phyloP scores from a whole-genome alignment of 192 early-diverging fungal genomes.

The Backusella tuberculispora region DNA sequence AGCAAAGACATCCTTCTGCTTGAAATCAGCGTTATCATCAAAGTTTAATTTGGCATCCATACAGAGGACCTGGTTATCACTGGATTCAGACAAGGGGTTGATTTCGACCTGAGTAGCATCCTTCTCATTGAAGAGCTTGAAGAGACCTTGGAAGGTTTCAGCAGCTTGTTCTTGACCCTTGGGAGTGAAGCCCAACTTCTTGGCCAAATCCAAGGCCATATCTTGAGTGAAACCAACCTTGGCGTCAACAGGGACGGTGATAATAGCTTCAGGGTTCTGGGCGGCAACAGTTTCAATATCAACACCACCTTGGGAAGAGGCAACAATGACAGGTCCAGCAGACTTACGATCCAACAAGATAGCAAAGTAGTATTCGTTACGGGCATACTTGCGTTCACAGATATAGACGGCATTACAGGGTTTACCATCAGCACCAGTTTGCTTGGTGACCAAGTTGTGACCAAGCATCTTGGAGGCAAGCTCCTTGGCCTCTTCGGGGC shows the following conservation, averaged over 20 bases:
- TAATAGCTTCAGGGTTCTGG: slow-evolving; percentile 95
- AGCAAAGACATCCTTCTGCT: slow-evolving; percentile 87
- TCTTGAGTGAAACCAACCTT: slow-evolving; percentile 77
- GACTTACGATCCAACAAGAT: slow-evolving; percentile 96
- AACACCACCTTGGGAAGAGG: slow-evolving; percentile 97
- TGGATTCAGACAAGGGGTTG: slow-evolving; percentile 95
- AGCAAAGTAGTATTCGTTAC: slow-evolving; percentile 99
- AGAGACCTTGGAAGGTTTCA: slow-evolving; percentile 89
- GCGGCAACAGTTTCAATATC: slow-evolving; percentile 97
- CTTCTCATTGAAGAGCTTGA: slow-evolving; percentile 97
- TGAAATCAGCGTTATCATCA: slow-evolving; percentile 99
- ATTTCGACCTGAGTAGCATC: slow-evolving; percentile 99
- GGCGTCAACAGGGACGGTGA: slow-evolving; percentile 91
- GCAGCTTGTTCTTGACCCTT: slow-evolving; percentile 84
- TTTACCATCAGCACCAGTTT: slow-evolving; percentile 94
- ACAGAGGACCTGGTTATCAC: slow-evolving; percentile 73
- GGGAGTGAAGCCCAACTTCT: slow-evolving; percentile 88
- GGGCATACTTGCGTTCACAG: slow-evolving; percentile 95
- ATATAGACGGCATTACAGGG: slow-evolving; percentile 93
- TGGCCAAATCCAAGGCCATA: slow-evolving; percentile 77
- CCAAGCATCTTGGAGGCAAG: slow-evolving; percentile 96
- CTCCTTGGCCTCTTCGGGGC: slow-evolving; percentile 84
- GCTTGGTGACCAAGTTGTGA: slow-evolving; percentile 98
- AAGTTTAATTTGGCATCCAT: slow-evolving; percentile 99
- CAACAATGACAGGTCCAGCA: slow-evolving; percentile 94